These are phyloP conservation scores for Magnolia officinalis DNA, from an alignment of 164 flowering plant genomes.

Conservation along the genomic window DNA sequence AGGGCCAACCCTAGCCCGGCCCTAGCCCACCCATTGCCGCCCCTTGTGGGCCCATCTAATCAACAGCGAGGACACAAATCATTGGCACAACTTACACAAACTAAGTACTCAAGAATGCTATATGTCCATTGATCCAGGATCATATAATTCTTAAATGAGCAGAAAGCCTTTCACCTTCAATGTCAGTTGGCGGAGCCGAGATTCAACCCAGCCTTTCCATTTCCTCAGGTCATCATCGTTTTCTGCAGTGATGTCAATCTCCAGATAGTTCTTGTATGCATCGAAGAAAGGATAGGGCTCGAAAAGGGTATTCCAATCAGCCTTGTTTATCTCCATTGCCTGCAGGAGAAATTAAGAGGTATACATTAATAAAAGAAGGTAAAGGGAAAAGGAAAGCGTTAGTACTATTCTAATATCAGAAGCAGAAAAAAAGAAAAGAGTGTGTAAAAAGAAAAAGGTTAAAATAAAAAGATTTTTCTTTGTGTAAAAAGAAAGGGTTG, in stretches of 20 bases:
- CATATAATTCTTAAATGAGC: not conserved
- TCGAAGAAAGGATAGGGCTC: conserved; percentile 83
- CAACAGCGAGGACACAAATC: no score
- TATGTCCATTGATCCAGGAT: no score
- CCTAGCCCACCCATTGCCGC: no score
- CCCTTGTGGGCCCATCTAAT: no score
- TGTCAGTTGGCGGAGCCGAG: conserved; percentile 80
- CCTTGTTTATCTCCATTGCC: conserved; percentile 68
- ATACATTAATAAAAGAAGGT: not conserved
- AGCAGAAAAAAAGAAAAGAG: not conserved
- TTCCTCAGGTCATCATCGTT: conserved; percentile 63
- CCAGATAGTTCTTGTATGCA: conserved; percentile 77
- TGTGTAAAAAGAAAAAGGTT: not conserved
- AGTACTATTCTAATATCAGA: not conserved
- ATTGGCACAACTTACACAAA: no score
- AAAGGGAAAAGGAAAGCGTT: not conserved
- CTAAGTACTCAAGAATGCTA: no score
- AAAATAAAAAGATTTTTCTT: no score
- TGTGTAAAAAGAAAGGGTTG: not conserved
- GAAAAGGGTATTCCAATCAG: conserved; percentile 66
- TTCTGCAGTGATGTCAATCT: conserved; percentile 70
- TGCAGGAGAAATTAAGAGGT: conserved; percentile 20
- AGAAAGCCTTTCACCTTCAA: conserved; percentile 45
- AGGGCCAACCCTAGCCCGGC: no score
- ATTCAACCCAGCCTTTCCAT: conserved; percentile 98